These are phyloP conservation scores for Xylogone sp. DNA, from an alignment of 2,329 filamentous ascomycete species.

Conservation along the genomic window DNA sequence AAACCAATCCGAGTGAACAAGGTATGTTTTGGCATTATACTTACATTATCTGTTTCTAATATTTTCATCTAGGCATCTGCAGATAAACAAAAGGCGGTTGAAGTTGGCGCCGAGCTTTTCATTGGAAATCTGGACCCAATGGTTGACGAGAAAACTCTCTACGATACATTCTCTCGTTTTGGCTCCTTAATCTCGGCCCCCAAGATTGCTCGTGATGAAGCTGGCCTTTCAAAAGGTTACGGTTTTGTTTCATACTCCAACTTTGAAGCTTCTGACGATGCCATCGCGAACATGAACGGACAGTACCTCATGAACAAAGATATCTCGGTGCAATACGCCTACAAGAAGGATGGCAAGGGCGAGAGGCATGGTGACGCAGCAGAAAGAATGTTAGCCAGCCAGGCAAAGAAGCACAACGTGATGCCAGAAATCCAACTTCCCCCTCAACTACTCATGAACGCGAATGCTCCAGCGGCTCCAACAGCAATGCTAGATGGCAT, in stretches of 20 bases:
- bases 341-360: slow-evolving; percentile 98
- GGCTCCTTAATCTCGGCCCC: slow-evolving; percentile 79
- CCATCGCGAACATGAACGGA: slow-evolving; percentile 88
- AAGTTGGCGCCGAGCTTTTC: slow-evolving; percentile 95
- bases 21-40: slow-evolving; percentile 38
- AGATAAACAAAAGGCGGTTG: slow-evolving; percentile 89
- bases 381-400: slow-evolving; percentile 83
- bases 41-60: not conserved
- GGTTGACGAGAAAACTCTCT: slow-evolving; percentile 93
- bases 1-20: slow-evolving; percentile 98
- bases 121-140: slow-evolving; percentile 91
- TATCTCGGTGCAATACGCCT: slow-evolving; percentile 94
- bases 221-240: slow-evolving; percentile 87
- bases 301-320: slow-evolving; percentile 98
- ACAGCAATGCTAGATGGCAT: slow-evolving; percentile 33
- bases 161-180: slow-evolving; percentile 92
- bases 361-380: slow-evolving; percentile 94
- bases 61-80: slow-evolving; percentile 54
- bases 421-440: slow-evolving; percentile 58
- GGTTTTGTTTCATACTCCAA: slow-evolving; percentile 91
- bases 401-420: slow-evolving; percentile 93
- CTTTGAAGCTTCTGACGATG: slow-evolving; percentile 91
- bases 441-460: slow-evolving; percentile 35
- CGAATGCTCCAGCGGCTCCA: slow-evolving; percentile 34
- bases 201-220: slow-evolving; percentile 89